Evolutionary conservation across 768 basidiomycete species (phyloP), one percentile per base, ranked within the genome.

Genomic region (Leucocoprinus birnbaumii): DNA sequence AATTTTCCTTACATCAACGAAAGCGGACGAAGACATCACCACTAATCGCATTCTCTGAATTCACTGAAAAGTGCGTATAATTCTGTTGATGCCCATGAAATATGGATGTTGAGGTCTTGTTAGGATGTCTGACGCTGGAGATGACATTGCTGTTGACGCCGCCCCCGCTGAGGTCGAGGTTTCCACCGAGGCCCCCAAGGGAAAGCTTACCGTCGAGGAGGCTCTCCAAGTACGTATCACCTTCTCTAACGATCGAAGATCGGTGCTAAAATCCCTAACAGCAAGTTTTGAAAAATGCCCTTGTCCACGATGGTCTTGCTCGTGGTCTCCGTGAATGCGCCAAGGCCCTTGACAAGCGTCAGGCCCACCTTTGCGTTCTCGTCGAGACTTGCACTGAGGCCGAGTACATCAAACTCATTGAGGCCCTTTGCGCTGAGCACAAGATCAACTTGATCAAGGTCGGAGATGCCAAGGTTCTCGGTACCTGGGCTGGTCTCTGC

Each of bases 381-480:
- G 95, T 98, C 70, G 96, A 99, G 85, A 94, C 94, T 55, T 97
- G 94, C 82, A 94, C 91, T 51, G 96, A 98, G 78, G 91, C 95
- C 63, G 96, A 98, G 77, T 98, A 99, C 83, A 91, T 97, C 85
- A 98, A 98, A 81, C 92, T 99, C 79, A 97, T 99, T 63, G 95
- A 98, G 78, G 96, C 96, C 48, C 93, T 99, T 69, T 98, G 96
- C 71, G 90, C 93, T 59, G 94, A 97, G 79, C 95, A 98, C 86
- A 96, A 95, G 76, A 98, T 98, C 79, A 94, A 94, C 81, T 79
- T 99, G 61, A 98, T 99, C 91, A 98, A 98, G 79, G 92, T 95
- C 62, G 91, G 91, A 65, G 96, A 98, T 73, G 89, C 93, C 68
- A 99, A 99, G 78, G 85, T 96, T 62, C 89, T 99, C 67, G 96